Conservation (phyloP, 495 filamentous ascomycete species). For the Lasiosphaeria hispida region DNA sequence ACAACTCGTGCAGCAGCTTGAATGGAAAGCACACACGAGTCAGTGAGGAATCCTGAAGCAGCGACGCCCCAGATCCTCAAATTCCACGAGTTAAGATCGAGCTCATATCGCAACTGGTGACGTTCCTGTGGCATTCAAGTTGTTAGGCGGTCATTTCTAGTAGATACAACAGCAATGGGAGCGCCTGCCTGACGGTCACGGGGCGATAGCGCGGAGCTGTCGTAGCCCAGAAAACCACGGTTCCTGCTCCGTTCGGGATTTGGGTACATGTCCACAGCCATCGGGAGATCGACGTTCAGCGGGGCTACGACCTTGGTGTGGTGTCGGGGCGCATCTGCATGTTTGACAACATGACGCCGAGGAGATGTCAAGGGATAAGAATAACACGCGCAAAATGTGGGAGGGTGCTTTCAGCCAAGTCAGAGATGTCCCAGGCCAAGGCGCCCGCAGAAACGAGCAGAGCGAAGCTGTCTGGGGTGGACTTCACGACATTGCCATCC, state of each 20-base stretch:
- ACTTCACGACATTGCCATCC: too few species aligned
- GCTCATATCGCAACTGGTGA: conserved; percentile 35
- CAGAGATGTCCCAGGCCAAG: not conserved
- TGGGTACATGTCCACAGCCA: conserved; percentile 27
- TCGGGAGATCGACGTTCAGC: not conserved
- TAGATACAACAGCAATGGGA: not conserved
- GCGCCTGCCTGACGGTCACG: conserved; percentile 26
- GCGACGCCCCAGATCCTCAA: conserved; percentile 53
- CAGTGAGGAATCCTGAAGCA: conserved; percentile 66
- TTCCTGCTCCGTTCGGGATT: conserved; percentile 27
- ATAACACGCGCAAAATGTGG: too few species aligned
- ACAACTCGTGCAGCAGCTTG: conserved; percentile 4
- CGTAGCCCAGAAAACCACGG: conserved; percentile 31
- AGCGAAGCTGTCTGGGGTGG: too few species aligned
- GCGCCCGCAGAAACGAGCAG: too few species aligned
- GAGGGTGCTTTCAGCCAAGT: not conserved
- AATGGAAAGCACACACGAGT: conserved; percentile 49
- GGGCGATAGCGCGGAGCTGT: conserved; percentile 28
- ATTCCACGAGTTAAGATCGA: conserved; percentile 41
- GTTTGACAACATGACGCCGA: not conserved
- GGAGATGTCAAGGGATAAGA: too few species aligned
- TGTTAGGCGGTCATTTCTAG: too few species aligned
- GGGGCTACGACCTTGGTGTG: too few species aligned
- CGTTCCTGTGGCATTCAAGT: conserved; percentile 27
- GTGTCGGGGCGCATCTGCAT: conserved; percentile 4